These are phyloP conservation scores for Sesbania bispinosa DNA, from an alignment of 306 rosid genomes.

Conservation along the genomic window DNA sequence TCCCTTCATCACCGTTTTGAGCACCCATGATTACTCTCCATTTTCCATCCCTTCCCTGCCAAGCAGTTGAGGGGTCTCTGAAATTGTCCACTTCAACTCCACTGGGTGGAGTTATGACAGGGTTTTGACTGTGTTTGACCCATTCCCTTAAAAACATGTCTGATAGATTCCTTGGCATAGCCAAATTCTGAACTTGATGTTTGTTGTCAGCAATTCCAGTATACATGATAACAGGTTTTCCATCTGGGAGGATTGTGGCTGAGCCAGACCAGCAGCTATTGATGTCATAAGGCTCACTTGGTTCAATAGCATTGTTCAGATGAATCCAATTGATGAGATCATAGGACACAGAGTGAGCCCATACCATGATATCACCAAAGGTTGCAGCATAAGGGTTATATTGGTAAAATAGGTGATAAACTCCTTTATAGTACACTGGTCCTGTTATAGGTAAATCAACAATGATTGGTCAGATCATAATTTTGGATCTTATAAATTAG, in stretches of 20 bases:
- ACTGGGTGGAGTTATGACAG: constrained; percentile 33
- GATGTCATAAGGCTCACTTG: constrained; percentile 37
- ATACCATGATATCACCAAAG: constrained; percentile 37
- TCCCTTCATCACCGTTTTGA: constrained; percentile 32
- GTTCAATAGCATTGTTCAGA: constrained; percentile 34
- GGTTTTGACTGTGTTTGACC: constrained; percentile 38
- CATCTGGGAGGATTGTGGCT: constrained; percentile 34
- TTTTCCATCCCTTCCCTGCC: constrained; percentile 38
- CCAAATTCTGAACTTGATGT: constrained; percentile 44
- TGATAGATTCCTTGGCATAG: constrained; percentile 39
- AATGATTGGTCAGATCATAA: background rate
- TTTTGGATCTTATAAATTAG: background rate
- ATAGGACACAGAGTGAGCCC: constrained; percentile 50
- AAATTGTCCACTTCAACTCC: constrained; percentile 33
- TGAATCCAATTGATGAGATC: constrained; percentile 51
- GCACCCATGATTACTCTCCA: constrained; percentile 45
- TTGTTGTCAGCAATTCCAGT: constrained; percentile 27
- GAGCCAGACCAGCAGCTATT: constrained; percentile 59
- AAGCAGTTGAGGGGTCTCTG: constrained; percentile 61
- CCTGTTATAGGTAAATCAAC: constrained; percentile 22
- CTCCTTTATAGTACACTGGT: constrained; percentile 48
- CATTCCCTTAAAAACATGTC: constrained; percentile 45
- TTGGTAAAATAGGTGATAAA: constrained; percentile 48
- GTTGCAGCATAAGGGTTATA: constrained; percentile 40
- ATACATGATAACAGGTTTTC: constrained; percentile 41